These are phyloP conservation scores for Chondrostereum purpureum DNA, from an alignment of 1,284 basidiomycete species.

Conservation along the genomic window DNA sequence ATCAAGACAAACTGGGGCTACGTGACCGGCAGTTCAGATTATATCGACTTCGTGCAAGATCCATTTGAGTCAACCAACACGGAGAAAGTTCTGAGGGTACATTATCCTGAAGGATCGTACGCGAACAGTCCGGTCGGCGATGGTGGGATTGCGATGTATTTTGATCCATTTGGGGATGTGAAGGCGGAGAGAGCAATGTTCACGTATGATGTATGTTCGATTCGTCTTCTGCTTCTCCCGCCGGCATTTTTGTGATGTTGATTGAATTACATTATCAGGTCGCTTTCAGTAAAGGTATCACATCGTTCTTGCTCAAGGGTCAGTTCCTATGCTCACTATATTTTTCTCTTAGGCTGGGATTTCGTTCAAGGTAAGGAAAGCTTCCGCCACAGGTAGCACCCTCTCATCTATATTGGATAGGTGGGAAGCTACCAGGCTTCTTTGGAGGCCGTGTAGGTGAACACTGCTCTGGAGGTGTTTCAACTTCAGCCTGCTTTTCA, in stretches of 20 bases:
- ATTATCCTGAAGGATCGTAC: slow-evolving; percentile 5
- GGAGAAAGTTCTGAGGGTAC: slow-evolving; percentile 1
- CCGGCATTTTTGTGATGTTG: background rate
- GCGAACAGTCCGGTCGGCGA: slow-evolving; percentile 3
- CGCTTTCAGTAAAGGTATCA: background rate
- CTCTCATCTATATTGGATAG: background rate
- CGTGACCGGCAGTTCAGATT: slow-evolving; percentile 1
- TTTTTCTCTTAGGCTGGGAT: slow-evolving; percentile 1
- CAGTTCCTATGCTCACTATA: too few species aligned
- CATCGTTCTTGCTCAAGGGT: background rate
- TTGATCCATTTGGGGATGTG: slow-evolving; percentile 5
- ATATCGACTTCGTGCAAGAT: slow-evolving; percentile 4
- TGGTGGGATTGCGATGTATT: slow-evolving; percentile 3
- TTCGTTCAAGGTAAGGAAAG: slow-evolving; percentile 4
- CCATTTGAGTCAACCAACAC: background rate
- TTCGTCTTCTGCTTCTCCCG: too few species aligned
- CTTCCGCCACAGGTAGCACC: background rate
- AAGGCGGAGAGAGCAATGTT: slow-evolving; percentile 7
- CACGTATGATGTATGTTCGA: slow-evolving; percentile 7
- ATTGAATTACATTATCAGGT: background rate
- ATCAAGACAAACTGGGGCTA: slow-evolving; percentile 7
- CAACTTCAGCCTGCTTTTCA: slow-evolving; percentile 4
- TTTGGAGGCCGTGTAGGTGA: slow-evolving; percentile 6
- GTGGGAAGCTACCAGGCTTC: slow-evolving; percentile 6
- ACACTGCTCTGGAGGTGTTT: slow-evolving; percentile 6